phyloP scores from a whole-genome alignment of 768 basidiomycete species.

The Glaciozyma martinii region DNA sequence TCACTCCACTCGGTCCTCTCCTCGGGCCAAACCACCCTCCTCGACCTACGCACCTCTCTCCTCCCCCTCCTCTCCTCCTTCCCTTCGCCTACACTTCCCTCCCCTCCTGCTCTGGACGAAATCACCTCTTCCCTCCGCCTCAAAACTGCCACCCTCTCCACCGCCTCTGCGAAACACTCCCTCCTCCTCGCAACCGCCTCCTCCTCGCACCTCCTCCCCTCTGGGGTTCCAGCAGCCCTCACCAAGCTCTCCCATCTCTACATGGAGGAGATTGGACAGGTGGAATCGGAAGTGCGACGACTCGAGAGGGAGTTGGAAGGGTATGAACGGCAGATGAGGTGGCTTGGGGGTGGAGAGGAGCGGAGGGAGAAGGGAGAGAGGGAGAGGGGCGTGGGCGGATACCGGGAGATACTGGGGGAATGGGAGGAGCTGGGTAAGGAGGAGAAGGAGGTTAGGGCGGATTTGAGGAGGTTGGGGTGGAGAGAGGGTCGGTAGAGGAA shows the following conservation, averaged over 20 bases:
- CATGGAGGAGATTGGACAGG: background rate
- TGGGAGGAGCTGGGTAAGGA: background rate
- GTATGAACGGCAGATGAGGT: background rate
- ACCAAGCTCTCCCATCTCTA: background rate
- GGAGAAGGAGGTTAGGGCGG: background rate
- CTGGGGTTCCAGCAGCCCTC: background rate
- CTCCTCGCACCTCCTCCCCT: background rate
- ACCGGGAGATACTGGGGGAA: background rate
- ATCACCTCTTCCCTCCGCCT: background rate
- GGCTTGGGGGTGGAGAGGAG: background rate
- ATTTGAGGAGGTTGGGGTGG: conserved; percentile 1
- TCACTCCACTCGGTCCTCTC: background rate
- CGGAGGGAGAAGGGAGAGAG: background rate
- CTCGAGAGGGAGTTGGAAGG: background rate
- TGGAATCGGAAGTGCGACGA: background rate
- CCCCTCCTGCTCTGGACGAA: background rate
- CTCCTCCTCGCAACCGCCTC: background rate
- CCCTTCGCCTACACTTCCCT: background rate
- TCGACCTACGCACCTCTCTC: conserved; percentile 7
- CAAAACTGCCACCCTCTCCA: background rate
- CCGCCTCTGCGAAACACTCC: background rate
- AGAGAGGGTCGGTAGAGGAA: background rate
- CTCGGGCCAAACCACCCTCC: conserved; percentile 4
- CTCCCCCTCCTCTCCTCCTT: conserved; percentile 7
- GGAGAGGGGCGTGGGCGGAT: background rate